Conservation (phyloP, 257 asterid genomes). For the Striga asiatica region DNA sequence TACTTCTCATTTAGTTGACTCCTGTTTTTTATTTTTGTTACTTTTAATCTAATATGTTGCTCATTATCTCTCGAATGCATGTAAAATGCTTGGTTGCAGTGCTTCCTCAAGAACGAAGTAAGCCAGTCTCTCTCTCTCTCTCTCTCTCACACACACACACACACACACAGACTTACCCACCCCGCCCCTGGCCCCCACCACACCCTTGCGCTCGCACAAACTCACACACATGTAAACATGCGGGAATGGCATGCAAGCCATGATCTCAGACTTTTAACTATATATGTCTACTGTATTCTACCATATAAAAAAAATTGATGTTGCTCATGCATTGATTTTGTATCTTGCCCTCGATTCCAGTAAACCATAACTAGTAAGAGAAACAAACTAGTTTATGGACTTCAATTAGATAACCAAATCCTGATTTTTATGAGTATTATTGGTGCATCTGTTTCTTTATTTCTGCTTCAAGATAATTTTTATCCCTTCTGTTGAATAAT, state of each 20-base stretch:
- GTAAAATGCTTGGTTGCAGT: conserved; percentile 45
- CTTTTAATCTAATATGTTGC: conserved; percentile 23
- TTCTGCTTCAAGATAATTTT: neutral
- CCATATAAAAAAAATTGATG: neutral
- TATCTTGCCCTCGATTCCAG: neutral
- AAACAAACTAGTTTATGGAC: too few relatives aligned
- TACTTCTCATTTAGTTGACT: neutral
- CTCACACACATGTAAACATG: neutral
- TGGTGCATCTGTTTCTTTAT: neutral
- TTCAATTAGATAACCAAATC: too few relatives aligned
- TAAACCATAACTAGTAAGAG: conserved; percentile 1
- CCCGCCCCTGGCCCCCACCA: too few relatives aligned
- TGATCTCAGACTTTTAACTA: neutral
- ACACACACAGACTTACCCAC: too few relatives aligned
- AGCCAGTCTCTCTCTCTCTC: conserved; percentile 23
- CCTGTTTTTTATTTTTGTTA: conserved; percentile 6
- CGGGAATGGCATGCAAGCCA: neutral
- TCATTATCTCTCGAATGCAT: conserved; percentile 37
- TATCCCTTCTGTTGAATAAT: neutral
- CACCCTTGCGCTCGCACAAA: too few relatives aligned
- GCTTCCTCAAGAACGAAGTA: conserved; percentile 90
- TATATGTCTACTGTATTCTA: conserved; percentile 3
- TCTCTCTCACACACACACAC: neutral
- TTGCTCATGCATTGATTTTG: neutral
- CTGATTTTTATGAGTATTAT: too few relatives aligned